phyloP scores from a whole-genome alignment of 1,284 basidiomycete genomes.

The Amylostereum areolatum region DNA sequence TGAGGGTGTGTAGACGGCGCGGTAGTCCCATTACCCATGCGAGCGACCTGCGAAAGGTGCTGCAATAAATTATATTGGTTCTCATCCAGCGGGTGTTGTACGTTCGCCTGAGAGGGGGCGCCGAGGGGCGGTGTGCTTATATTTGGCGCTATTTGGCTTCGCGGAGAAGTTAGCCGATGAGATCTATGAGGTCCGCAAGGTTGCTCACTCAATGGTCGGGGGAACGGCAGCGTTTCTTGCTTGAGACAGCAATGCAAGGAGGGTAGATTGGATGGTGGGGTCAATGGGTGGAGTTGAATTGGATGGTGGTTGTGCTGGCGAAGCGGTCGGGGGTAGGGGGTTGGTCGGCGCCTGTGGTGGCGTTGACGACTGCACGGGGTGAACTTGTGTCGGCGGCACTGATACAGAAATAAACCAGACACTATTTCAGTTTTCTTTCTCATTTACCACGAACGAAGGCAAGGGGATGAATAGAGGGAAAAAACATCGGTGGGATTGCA shows the following conservation, averaged over 20 bases:
- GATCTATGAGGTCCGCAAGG: neutral
- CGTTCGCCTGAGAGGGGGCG: neutral
- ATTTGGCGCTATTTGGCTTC: conserved; percentile 63
- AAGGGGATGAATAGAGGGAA: conserved; percentile 26
- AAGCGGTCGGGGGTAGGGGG: conserved; percentile 20
- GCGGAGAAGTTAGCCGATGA: conserved; percentile 11
- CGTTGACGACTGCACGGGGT: conserved; percentile 19
- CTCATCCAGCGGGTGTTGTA: conserved; percentile 31
- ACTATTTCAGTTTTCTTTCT: conserved; percentile 64
- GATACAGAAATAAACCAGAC: conserved; percentile 52
- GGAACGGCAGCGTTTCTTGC: conserved; percentile 35
- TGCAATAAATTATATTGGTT: conserved; percentile 65
- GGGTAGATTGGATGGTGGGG: conserved; percentile 49
- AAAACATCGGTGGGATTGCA: conserved; percentile 55
- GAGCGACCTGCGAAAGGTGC: conserved; percentile 61
- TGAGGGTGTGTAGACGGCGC: conserved; percentile 19
- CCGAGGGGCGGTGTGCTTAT: conserved; percentile 15
- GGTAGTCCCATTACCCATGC: conserved; percentile 29
- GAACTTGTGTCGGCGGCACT: conserved; percentile 48
- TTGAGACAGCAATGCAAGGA: conserved; percentile 63
- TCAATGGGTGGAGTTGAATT: conserved; percentile 21
- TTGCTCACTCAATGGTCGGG: conserved; percentile 9
- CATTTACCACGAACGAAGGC: conserved; percentile 26
- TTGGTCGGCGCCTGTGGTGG: conserved; percentile 20
- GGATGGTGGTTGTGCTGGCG: conserved; percentile 21